Base-by-base conservation (phyloP, 164 flowering plant species). In the Buxus sempervirens region DNA sequence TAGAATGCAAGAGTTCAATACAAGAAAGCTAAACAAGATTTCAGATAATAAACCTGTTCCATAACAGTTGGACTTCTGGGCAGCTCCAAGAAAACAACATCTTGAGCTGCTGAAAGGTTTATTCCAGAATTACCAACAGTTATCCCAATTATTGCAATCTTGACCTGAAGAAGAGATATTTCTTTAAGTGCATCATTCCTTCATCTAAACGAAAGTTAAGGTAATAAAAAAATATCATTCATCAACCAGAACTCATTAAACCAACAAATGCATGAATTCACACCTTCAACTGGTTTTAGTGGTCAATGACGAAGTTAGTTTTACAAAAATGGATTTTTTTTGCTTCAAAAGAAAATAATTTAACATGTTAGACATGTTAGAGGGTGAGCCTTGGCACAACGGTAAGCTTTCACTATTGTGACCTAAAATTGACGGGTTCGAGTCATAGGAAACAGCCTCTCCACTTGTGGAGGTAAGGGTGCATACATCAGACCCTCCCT, bases 81-180 rank as follows among this genome's bases (percentile, higher is more conserved):
- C 64, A 95, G 77, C 83, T 95, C 99, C 82, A 95, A 70, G 76
- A 95, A 92, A 58, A 89, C 93, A 68, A 92, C 98, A 85, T 78
- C 80, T 69, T 83, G 84, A 26, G 98, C 97, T 25, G 82, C 65
- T 66, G 97, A 84, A 62, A 95, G 80, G 80, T 95, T 86, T 55
- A 92, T 82, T 65, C 98, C 99, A 79, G 84, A 81, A 41, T 89
- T 86, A 4, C 93, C 97, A 69, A 91, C 97, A 70, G 83, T 85
- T 27, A 95, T 81, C 27, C 98, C 98, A 73, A 95, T 86, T 59
- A 92, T 79, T 61, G 99, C 99, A 78, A 92, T 75, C 72, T 82
- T 95, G 48, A 89, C 89, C 99, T 95, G 83, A 65, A 71, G 23
- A 26, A 66, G 10, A 60, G 57, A 66, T 62, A 16, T 10, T 45